Evolutionary conservation across 2,329 filamentous ascomycete genomes (phyloP).

Genomic region (Lecanoromycetidae sp.): DNA sequence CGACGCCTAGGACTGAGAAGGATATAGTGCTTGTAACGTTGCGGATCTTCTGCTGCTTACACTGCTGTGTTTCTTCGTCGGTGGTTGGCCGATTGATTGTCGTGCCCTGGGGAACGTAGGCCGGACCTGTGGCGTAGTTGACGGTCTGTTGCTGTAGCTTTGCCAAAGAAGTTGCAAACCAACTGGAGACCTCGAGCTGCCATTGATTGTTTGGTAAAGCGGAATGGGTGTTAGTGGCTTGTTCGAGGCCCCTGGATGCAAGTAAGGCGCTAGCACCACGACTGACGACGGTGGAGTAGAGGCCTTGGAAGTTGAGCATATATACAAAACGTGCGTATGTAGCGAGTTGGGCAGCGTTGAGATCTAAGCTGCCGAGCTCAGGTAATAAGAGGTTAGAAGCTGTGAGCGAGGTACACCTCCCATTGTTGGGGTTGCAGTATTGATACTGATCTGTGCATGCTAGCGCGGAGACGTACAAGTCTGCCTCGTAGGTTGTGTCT

Average conservation of each 20-base stretch:
- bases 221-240: neutral
- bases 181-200: slow-evolving; percentile 11
- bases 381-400: neutral
- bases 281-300: slow-evolving; percentile 4
- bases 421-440: slow-evolving; percentile 17
- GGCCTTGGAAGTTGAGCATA: neutral
- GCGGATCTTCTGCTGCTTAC: slow-evolving; percentile 18
- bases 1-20: slow-evolving; percentile 20
- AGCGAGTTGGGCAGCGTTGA: slow-evolving; percentile 9
- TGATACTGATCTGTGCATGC: slow-evolving; percentile 20
- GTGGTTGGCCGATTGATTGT: neutral
- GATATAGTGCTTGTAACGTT: slow-evolving; percentile 13
- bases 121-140: slow-evolving; percentile 15
- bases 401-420: slow-evolving; percentile 15
- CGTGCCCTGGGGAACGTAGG: slow-evolving; percentile 2
- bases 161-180: slow-evolving; percentile 13
- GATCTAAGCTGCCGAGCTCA: neutral
- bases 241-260: slow-evolving; percentile 5
- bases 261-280: slow-evolving; percentile 15
- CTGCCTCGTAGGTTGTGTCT: slow-evolving; percentile 5
- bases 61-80: slow-evolving; percentile 14
- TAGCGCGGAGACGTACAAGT: slow-evolving; percentile 10
- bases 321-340: neutral
- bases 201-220: slow-evolving; percentile 15
- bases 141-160: slow-evolving; percentile 14